Evolutionary conservation across 2,329 filamentous ascomycete genomes (phyloP).

Genomic region (Cladophialophora yegresii): DNA sequence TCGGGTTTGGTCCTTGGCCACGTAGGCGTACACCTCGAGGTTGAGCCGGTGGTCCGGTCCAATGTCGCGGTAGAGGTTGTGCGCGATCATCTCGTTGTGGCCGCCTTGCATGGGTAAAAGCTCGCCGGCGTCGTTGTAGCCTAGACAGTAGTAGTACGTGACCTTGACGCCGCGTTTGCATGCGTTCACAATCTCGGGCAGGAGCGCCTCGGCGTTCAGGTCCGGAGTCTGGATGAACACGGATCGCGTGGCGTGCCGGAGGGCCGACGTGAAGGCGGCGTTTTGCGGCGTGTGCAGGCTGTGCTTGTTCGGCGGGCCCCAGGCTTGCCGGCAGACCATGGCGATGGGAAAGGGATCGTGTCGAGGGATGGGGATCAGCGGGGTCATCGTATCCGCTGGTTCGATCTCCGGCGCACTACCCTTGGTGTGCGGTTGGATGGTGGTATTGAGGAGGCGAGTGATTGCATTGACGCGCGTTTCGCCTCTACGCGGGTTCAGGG

Average conservation of each 20-base stretch:
- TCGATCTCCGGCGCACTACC: slow-evolving; percentile 57
- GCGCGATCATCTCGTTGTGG: slow-evolving; percentile 70
- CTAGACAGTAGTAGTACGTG: slow-evolving; percentile 71
- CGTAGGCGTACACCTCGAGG: slow-evolving; percentile 69
- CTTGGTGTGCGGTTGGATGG: slow-evolving; percentile 54
- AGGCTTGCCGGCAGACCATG: slow-evolving; percentile 68
- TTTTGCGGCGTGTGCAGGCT: slow-evolving; percentile 71
- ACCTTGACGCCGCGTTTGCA: slow-evolving; percentile 68
- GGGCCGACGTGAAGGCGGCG: slow-evolving; percentile 69
- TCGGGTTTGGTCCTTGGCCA: slow-evolving; percentile 69
- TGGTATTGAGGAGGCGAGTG: slow-evolving; percentile 67
- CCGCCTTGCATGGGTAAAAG: slow-evolving; percentile 74
- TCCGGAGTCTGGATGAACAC: slow-evolving; percentile 81
- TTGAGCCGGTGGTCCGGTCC: slow-evolving; percentile 51
- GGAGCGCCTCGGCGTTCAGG: slow-evolving; percentile 69
- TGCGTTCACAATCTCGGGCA: slow-evolving; percentile 65
- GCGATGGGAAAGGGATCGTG: slow-evolving; percentile 68
- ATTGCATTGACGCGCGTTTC: slow-evolving; percentile 62
- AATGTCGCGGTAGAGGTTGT: slow-evolving; percentile 62
- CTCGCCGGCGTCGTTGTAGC: slow-evolving; percentile 78
- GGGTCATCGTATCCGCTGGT: slow-evolving; percentile 62
- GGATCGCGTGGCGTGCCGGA: slow-evolving; percentile 62
- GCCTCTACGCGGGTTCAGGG: slow-evolving; percentile 52
- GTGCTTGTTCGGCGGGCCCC: slow-evolving; percentile 63
- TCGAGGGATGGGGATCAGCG: slow-evolving; percentile 60